Base-by-base conservation (phyloP, 331 rosid species). In the Pyracantha coccinea region DNA sequence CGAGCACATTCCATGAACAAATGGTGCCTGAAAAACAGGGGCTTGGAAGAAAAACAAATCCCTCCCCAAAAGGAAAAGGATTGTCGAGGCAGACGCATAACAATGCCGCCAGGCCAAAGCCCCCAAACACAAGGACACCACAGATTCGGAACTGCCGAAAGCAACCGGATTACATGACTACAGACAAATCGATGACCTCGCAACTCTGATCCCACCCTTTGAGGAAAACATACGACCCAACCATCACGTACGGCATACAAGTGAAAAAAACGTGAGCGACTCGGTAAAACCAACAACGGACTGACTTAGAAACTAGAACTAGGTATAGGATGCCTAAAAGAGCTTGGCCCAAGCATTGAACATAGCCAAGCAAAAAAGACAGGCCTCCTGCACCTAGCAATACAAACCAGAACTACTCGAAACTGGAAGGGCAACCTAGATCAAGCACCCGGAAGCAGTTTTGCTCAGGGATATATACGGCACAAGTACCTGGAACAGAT, bases 391-490 rank as follows among this genome's bases (percentile, higher is more conserved):
- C 82, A 73, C 88, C 58, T 8, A 78, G 78, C 78, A 86, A 75
- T 71, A 73, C 57, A 83, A 83, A 78, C 80, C 82, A 64, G 73
- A 61, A 82, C 68, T 57, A 70, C 54, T 52, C 25, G 71, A 27
- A 83, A 62, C 6, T 5, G 47, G 15, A 69, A 55, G 62, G 67
- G 68, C 82, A 77, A 68, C 75, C 90, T 84, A 86, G 82, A 81
- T 79, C 90, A 90, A 86, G 90, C 47, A 79, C 85, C 86, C 80
- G 59, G 85, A 66, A 69, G 69, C 81, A 76, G 76, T 69, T 15
- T 79, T 86, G 87, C 92, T 76, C 91, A 84, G 93, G 88, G 89
- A 79, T 59, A 59, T 62, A 72, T 84, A 84, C 87, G 59, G 89
- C 87, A 86, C 78, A 85, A 90, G 89, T 78, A 55, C 66, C 72